Conservation (phyloP, 306 rosid species). For the Cotoneaster glaucophyllus region DNA sequence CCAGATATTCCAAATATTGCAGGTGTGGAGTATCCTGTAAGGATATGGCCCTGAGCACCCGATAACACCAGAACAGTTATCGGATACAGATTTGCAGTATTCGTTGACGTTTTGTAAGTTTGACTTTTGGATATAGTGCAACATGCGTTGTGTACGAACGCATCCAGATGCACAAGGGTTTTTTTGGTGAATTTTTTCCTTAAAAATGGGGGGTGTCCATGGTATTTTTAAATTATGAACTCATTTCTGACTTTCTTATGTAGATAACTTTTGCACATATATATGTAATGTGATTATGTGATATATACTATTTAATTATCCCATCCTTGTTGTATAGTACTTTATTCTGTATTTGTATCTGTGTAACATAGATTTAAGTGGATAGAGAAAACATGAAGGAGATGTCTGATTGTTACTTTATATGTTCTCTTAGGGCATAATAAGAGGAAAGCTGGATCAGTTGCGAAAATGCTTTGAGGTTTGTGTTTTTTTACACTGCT, state of each 20-base stretch:
- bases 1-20: conserved; percentile 3
- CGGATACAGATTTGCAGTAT: background rate
- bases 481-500: conserved; percentile 4
- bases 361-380: background rate
- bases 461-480: conserved; percentile 96
- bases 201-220: background rate
- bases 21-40: background rate
- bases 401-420: conserved; percentile 9
- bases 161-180: background rate
- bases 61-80: background rate
- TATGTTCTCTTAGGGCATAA: conserved; percentile 59
- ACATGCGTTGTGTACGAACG: background rate
- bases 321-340: background rate
- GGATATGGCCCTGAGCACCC: background rate
- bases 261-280: background rate
- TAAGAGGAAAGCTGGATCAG: conserved; percentile 92
- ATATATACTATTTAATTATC: background rate
- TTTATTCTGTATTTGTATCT: background rate
- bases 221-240: background rate
- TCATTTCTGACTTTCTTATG: background rate
- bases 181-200: background rate
- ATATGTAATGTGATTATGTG: background rate
- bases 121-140: background rate
- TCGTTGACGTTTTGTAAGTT: background rate
- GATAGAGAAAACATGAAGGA: conserved; percentile 9